Evolutionary conservation across 2,329 filamentous ascomycete species (phyloP).

Genomic region (Triangularia verruculosa): DNA sequence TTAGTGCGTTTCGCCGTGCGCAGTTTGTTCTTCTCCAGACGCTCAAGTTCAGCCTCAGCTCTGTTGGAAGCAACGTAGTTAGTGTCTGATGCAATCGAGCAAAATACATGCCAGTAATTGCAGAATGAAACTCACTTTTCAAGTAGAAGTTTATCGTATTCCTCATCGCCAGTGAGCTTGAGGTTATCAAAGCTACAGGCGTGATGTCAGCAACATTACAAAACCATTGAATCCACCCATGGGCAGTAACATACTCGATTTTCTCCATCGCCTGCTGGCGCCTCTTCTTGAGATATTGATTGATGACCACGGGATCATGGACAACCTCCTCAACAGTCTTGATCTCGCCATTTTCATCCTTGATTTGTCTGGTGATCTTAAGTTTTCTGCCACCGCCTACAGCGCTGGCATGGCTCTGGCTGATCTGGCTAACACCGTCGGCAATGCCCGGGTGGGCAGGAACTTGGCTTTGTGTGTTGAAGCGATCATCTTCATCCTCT

Average conservation of each 20-base stretch:
- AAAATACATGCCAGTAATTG: not conserved
- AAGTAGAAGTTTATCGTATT: constrained; percentile 61
- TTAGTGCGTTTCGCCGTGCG: constrained; percentile 87
- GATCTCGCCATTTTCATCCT: constrained; percentile 60
- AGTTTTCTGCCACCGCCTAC: constrained; percentile 59
- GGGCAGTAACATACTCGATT: constrained; percentile 59
- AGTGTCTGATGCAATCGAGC: not conserved
- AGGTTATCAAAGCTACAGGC: constrained; percentile 53
- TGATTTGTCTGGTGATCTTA: constrained; percentile 67
- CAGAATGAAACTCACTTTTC: constrained; percentile 44
- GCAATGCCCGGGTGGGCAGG: constrained; percentile 70
- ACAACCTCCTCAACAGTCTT: constrained; percentile 62
- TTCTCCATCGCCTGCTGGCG: constrained; percentile 64
- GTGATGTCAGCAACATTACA: constrained; percentile 18
- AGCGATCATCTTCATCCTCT: constrained; percentile 63
- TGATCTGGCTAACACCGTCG: constrained; percentile 78
- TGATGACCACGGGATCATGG: constrained; percentile 81
- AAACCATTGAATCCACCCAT: not conserved
- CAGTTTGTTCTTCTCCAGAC: constrained; percentile 88
- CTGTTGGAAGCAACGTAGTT: constrained; percentile 37
- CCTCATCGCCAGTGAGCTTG: constrained; percentile 63
- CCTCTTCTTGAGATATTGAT: constrained; percentile 79
- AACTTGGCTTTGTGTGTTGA: constrained; percentile 68
- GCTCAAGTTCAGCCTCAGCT: constrained; percentile 71
- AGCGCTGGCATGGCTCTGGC: constrained; percentile 66